Evolutionary conservation across 1,139 yeast species (phyloP).

Genomic region (Yamadazyma jaroonii): DNA sequence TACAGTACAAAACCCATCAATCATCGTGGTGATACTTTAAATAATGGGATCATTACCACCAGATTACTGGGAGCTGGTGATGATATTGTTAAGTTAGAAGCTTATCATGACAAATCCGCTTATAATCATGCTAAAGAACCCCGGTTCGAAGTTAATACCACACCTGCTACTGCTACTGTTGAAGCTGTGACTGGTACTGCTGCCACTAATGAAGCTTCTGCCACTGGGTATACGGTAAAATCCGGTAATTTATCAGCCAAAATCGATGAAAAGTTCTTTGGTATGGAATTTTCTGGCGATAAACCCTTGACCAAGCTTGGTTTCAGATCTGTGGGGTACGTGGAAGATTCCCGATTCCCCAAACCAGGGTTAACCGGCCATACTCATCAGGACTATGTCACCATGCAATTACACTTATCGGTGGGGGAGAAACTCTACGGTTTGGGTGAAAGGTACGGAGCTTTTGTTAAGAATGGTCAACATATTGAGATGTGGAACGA

Average conservation of each 20-base stretch:
- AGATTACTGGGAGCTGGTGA: constrained; percentile 21
- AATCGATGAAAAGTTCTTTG: constrained; percentile 14
- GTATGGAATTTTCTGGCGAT: constrained; percentile 18
- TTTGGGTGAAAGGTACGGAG: constrained; percentile 34
- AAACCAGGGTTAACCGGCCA: constrained; percentile 13
- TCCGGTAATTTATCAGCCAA: neutral
- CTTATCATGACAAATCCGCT: constrained; percentile 26
- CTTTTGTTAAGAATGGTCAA: constrained; percentile 33
- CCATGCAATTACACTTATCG: constrained; percentile 27
- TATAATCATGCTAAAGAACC: constrained; percentile 19
- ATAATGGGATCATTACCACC: constrained; percentile 27
- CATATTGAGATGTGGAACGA: constrained; percentile 34
- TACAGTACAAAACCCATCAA: constrained; percentile 21
- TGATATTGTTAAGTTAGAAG: constrained; percentile 25
- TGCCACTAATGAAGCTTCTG: neutral
- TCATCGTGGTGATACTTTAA: constrained; percentile 28
- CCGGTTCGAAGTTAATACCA: constrained; percentile 16
- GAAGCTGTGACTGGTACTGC: constrained; percentile 13
- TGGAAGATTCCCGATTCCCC: constrained; percentile 21
- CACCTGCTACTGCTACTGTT: constrained; percentile 10
- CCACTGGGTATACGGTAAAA: neutral
- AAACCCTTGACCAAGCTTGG: constrained; percentile 26
- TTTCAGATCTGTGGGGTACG: constrained; percentile 28
- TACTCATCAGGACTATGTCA: constrained; percentile 20
- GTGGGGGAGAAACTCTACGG: constrained; percentile 36